Conservation (phyloP, 116 monocot species). For the Zostera marina region DNA sequence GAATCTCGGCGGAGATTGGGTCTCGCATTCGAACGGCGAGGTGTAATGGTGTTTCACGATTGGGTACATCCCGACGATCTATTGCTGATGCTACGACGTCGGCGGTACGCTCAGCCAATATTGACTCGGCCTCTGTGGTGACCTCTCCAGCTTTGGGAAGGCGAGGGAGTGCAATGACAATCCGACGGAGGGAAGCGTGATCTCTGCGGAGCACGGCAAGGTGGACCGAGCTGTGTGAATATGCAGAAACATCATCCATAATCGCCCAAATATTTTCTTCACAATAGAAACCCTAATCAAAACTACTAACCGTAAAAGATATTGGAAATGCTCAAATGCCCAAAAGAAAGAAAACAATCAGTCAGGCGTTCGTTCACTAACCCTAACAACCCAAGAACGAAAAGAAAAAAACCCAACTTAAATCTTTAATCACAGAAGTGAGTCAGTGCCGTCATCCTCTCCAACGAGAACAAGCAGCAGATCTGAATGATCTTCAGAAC, state of each 20-base stretch:
- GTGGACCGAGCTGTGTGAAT: conserved; percentile 72
- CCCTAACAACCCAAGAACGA: no score
- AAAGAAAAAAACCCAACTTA: no score
- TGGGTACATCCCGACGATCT: conserved; percentile 59
- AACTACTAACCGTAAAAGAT: no score
- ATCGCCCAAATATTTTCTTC: no score
- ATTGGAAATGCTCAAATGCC: no score
- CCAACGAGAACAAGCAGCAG: no score
- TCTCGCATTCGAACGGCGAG: conserved; percentile 46
- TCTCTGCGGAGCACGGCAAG: conserved; percentile 48
- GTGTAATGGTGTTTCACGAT: conserved; percentile 53
- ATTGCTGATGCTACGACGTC: conserved; percentile 39
- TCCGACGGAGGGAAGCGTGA: conserved; percentile 20
- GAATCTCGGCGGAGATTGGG: conserved; percentile 28
- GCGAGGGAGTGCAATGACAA: conserved; percentile 39
- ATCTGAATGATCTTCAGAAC: no score
- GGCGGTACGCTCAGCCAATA: conserved; percentile 19
- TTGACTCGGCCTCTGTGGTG: conserved; percentile 41
- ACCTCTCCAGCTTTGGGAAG: conserved; percentile 28
- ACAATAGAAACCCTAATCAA: no score
- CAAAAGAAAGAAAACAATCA: no score
- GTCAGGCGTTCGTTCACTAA: no score
- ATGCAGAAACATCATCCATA: conserved; percentile 21
- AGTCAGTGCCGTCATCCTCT: no score
- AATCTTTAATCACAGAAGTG: no score